Evolutionary conservation across 2,329 filamentous ascomycete species (phyloP).

Genomic region (Arthrobotrys entomopaga): DNA sequence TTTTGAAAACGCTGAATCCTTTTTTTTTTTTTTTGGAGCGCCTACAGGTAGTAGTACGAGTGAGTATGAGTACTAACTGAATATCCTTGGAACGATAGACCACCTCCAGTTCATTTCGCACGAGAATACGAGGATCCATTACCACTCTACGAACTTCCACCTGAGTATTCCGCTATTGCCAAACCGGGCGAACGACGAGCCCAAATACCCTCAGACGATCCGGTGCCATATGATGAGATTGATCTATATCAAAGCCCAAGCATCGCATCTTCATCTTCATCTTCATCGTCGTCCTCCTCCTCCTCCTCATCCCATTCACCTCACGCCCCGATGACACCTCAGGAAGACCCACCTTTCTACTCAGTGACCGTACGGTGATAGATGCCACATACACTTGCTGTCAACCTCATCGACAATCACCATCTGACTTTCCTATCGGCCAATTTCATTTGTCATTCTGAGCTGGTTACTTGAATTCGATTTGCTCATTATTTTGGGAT

Average conservation of each 20-base stretch:
- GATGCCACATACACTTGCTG: too few relatives aligned
- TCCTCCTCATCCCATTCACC: constrained; percentile 5
- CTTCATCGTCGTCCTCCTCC: constrained; percentile 34
- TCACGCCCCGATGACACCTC: constrained; percentile 20
- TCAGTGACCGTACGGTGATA: constrained; percentile 35
- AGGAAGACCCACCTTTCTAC: constrained; percentile 48
- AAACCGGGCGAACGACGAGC: constrained; percentile 41
- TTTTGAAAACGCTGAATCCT: background rate
- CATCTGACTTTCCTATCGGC: too few relatives aligned
- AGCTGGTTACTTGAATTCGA: too few relatives aligned
- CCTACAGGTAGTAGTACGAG: too few relatives aligned
- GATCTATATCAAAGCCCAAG: constrained; percentile 36
- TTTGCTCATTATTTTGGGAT: too few relatives aligned
- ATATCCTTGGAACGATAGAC: constrained; percentile 10
- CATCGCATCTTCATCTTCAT: constrained; percentile 46
- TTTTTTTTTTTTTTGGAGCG: too few relatives aligned
- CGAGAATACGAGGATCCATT: constrained; percentile 48
- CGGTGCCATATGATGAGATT: constrained; percentile 43
- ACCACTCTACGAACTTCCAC: constrained; percentile 48
- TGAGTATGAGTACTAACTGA: constrained; percentile 16
- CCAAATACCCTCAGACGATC: constrained; percentile 30
- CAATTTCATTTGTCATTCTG: too few relatives aligned
- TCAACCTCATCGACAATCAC: too few relatives aligned
- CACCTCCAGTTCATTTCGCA: constrained; percentile 45
- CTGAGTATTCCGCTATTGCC: constrained; percentile 50